Evolutionary conservation across 345 rosid species (phyloP).

Genomic region (Salix exigua): DNA sequence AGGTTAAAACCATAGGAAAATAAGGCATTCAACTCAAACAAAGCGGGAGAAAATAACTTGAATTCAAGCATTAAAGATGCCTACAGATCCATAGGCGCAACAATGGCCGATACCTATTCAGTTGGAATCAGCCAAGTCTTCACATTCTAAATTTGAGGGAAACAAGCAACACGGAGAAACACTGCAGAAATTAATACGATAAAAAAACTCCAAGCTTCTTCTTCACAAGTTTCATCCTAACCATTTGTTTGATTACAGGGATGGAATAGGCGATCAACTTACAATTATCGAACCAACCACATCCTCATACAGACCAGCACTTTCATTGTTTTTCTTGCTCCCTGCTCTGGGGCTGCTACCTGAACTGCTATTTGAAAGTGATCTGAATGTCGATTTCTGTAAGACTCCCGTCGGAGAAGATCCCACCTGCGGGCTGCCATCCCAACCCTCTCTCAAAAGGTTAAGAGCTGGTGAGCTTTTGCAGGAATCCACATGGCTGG

Average conservation of each 20-base stretch:
- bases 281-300: conserved; percentile 26
- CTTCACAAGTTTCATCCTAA: background rate
- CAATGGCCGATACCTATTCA: conserved; percentile 1
- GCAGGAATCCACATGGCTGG: conserved; percentile 16
- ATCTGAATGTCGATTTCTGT: conserved; percentile 46
- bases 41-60: background rate
- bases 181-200: background rate
- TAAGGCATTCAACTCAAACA: background rate
- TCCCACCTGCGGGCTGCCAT: conserved; percentile 40
- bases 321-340: conserved; percentile 36
- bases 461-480: conserved; percentile 28
- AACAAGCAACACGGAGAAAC: conserved; percentile 3
- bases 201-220: background rate
- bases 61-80: conserved; percentile 18
- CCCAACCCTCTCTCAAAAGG: conserved; percentile 36
- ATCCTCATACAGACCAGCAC: conserved; percentile 24
- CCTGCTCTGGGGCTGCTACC: conserved; percentile 48
- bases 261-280: conserved; percentile 24
- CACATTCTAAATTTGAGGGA: conserved; percentile 3
- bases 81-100: background rate
- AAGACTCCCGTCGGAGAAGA: conserved; percentile 65
- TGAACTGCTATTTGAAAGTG: conserved; percentile 63
- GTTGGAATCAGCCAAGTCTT: conserved; percentile 12
- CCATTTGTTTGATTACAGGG: conserved; percentile 8
- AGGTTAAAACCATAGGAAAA: background rate